A percentile compares a stretch with the other conserved stretches of the same genome.
Conservation (phyloP, 805 yeast species). For the Saccharomycopsis javanensis region DNA sequence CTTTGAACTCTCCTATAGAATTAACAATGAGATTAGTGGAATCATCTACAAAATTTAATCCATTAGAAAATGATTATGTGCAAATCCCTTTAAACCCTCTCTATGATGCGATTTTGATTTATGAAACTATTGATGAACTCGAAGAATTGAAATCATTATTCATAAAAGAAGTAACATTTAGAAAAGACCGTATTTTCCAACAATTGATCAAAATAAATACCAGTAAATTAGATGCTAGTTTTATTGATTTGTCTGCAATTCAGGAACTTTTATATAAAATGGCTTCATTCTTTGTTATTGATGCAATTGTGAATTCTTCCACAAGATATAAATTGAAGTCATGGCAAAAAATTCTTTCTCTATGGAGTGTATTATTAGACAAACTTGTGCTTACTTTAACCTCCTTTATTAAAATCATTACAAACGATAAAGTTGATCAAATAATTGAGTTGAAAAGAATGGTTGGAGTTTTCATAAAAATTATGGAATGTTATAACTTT, state of each 20-base stretch:
- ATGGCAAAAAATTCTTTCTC: slow-evolving; percentile 47
- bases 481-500: slow-evolving; percentile 64
- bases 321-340: slow-evolving; percentile 55
- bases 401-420: slow-evolving; percentile 19
- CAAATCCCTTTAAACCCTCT: slow-evolving; percentile 59
- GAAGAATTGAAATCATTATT: slow-evolving; percentile 54
- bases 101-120: slow-evolving; percentile 76
- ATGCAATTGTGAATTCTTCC: slow-evolving; percentile 53
- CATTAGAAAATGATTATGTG: slow-evolving; percentile 37
- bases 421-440: slow-evolving; percentile 35
- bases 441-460: slow-evolving; percentile 48
- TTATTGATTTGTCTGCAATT: slow-evolving; percentile 35
- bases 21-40: slow-evolving; percentile 49
- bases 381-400: slow-evolving; percentile 50
- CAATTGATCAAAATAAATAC: slow-evolving; percentile 35
- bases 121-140: slow-evolving; percentile 57
- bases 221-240: slow-evolving; percentile 19
- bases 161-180: slow-evolving; percentile 59
- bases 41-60: slow-evolving; percentile 37
- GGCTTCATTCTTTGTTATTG: slow-evolving; percentile 69
- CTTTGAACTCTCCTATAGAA: slow-evolving; percentile 83
- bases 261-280: slow-evolving; percentile 51
- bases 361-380: slow-evolving; percentile 63
- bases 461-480: slow-evolving; percentile 63
- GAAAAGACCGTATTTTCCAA: slow-evolving; percentile 61